Evolutionary conservation across 345 rosid genomes (phyloP), one percentile per base, ranked within the genome.

Genomic region (Ricinus communis): DNA sequence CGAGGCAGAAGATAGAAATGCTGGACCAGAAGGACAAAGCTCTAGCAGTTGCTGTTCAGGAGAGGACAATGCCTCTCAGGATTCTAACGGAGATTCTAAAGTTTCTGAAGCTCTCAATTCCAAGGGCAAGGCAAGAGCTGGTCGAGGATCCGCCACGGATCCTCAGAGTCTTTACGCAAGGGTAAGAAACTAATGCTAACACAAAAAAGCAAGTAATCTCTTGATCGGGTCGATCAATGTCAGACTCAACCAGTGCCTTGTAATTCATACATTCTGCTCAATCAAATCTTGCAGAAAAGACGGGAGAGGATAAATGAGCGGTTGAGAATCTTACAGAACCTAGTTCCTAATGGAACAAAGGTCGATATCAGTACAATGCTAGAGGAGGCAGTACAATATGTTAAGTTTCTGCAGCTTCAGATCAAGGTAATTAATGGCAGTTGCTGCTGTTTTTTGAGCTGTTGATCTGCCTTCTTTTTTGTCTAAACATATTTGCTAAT

Each of bases 91-190:
- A 3, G 78, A 78, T 28, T 69, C 79, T 11, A 81, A 83, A 52
- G 50, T 76, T 16, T 71, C 84, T 71, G 68, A 38, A 70, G 76
- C 81, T 58, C 77, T 83, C 64, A 83, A 82, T 76, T 74, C 74
- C 61, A 87, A 78, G 66, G 96, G 85, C 64, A 91, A 87, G 76
- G 67, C 84, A 31, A 87, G 97, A 80, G 91, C 96, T 60, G 62
- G 82, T 41, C 82, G 89, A 70, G 98, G 97, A 25, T 80, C 94
- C n/a, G 96, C 98, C 28, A 88, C 94, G 5, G 98, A 93, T 79
- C 97, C 98, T 67, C 98, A 91, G 73, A 94, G 98, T 82, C 89
- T 91, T 60, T 94, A 94, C 61, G 97, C 97, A 65, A 81, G 96
- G 88, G 97, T 94, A 87, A 64, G 73, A 15, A 11, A 56, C 2